Conservation (phyloP, 176 grass and related monocot species). For the Triticum turgidum region DNA sequence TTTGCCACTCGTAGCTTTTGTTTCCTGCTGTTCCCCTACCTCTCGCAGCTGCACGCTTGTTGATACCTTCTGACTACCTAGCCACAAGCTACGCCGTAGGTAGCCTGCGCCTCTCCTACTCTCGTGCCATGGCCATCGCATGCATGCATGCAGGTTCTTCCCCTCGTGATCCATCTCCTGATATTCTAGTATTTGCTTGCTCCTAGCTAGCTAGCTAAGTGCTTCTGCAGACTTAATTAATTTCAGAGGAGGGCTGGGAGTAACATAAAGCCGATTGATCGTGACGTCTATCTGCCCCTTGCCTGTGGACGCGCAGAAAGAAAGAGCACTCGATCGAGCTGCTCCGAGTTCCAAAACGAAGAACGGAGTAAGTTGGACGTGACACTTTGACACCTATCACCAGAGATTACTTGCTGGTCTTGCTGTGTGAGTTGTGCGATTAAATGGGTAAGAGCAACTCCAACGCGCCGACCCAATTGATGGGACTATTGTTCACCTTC, state of each 20-base stretch:
- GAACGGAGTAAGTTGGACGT: background rate
- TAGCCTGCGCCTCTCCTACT: background rate
- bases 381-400: background rate
- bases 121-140: background rate
- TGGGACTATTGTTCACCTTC: too few relatives aligned
- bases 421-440: background rate
- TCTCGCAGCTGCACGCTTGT: background rate
- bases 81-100: background rate
- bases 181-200: conserved; percentile 32
- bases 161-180: conserved; percentile 33
- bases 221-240: background rate
- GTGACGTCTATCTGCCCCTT: background rate
- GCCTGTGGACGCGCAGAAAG: background rate
- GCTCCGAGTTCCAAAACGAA: conserved; percentile 3
- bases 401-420: background rate
- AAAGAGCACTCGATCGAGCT: background rate
- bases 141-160: background rate
- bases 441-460: background rate
- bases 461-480: too few relatives aligned
- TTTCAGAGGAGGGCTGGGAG: background rate
- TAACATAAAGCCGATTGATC: background rate
- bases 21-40: background rate
- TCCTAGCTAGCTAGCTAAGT: background rate
- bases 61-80: background rate
- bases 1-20: background rate